Conservation (phyloP, 1,284 basidiomycete species). For the Anthracocystis walkeri region DNA sequence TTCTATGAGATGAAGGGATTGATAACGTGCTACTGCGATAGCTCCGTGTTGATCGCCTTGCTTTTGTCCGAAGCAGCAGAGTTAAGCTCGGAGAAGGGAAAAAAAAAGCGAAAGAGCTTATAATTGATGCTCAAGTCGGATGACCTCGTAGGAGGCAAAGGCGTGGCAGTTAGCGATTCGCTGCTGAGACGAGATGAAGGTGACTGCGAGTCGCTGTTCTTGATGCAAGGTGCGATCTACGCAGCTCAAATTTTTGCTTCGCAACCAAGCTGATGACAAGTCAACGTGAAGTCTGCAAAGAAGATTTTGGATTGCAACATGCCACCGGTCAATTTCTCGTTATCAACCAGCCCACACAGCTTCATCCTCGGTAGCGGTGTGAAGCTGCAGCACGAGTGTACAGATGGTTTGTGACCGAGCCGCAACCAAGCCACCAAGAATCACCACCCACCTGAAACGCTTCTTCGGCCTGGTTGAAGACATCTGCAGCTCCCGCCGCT, state of each 20-base stretch:
- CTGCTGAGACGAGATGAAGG: too few relatives aligned
- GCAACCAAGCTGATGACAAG: too few relatives aligned
- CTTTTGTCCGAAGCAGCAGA: constrained; percentile 3
- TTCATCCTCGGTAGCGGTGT: background rate
- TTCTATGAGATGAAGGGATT: background rate
- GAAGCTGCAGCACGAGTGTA: background rate
- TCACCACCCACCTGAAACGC: too few relatives aligned
- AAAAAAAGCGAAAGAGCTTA: background rate
- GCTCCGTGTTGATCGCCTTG: background rate
- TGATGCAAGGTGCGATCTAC: background rate
- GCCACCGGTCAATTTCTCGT: too few relatives aligned
- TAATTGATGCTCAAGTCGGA: constrained; percentile 6
- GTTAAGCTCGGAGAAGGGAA: background rate
- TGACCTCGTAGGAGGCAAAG: background rate
- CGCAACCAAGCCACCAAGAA: constrained; percentile 10
- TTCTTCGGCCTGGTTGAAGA: too few relatives aligned
- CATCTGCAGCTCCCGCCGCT: too few relatives aligned
- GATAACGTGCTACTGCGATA: background rate
- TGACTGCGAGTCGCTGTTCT: too few relatives aligned
- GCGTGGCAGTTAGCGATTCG: too few relatives aligned
- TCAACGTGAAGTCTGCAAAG: too few relatives aligned
- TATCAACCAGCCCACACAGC: background rate
- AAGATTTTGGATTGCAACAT: too few relatives aligned
- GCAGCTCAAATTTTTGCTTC: too few relatives aligned
- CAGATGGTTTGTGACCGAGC: constrained; percentile 16